Conservation (phyloP, 2,329 filamentous ascomycete genomes). For the Arthrobotrys entomopaga region DNA sequence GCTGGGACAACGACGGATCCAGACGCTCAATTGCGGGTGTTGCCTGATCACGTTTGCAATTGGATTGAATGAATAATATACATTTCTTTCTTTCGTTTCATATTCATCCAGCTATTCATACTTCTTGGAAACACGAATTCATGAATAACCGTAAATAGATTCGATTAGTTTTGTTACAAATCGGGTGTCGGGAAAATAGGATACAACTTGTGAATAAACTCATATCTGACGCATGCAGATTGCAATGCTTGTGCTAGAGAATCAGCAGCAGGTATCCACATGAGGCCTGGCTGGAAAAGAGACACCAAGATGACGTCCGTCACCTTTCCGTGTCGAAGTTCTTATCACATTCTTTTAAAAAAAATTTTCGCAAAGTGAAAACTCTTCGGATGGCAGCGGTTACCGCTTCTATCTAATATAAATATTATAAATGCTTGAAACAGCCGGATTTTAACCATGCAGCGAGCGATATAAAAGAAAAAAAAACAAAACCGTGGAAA, state of each 20-base stretch:
- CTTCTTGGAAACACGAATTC: no score
- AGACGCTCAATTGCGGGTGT: slow-evolving; percentile 20
- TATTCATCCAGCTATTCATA: neutral
- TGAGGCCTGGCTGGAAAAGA: slow-evolving; percentile 6
- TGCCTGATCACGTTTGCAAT: slow-evolving; percentile 44
- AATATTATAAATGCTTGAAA: slow-evolving; percentile 3
- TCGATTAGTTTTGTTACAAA: slow-evolving; percentile 8
- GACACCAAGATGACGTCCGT: slow-evolving; percentile 36
- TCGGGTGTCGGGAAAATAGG: neutral
- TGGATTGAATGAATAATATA: slow-evolving; percentile 13
- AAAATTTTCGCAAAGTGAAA: no score
- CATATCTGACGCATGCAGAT: slow-evolving; percentile 50
- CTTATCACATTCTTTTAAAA: no score
- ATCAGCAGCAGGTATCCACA: slow-evolving; percentile 13
- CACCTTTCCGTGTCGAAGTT: slow-evolving; percentile 14
- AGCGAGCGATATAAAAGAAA: neutral
- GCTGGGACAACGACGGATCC: slow-evolving; percentile 4
- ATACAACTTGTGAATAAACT: slow-evolving; percentile 7
- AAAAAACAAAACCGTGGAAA: neutral
- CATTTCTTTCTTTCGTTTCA: slow-evolving; percentile 6
- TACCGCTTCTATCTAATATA: slow-evolving; percentile 14
- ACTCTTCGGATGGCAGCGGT: slow-evolving; percentile 26
- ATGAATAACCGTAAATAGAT: neutral
- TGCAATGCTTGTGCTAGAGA: slow-evolving; percentile 22
- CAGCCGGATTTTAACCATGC: slow-evolving; percentile 16